phyloP scores from a whole-genome alignment of 2,329 filamentous ascomycete genomes.

The Alternaria hordeiaustralica region DNA sequence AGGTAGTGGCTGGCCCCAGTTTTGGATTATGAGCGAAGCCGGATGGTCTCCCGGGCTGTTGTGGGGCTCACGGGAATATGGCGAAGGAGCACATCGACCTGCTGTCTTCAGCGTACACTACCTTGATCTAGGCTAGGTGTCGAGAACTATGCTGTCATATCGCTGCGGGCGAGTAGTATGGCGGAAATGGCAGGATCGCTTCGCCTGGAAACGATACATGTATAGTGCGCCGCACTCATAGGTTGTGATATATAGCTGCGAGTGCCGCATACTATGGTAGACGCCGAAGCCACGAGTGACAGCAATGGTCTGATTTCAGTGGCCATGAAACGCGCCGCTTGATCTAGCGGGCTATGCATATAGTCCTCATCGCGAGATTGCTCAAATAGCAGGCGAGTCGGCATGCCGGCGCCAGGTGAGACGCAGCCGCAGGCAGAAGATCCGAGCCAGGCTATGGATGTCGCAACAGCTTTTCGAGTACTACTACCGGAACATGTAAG shows the following conservation, averaged over 20 bases:
- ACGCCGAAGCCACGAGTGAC: neutral
- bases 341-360: neutral
- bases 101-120: conserved; percentile 6
- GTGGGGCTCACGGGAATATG: conserved; percentile 18
- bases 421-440: neutral
- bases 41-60: conserved; percentile 15
- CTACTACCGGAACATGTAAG: neutral
- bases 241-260: conserved; percentile 1
- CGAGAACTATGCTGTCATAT: neutral
- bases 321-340: conserved; percentile 3
- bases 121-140: neutral
- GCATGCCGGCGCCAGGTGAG: neutral
- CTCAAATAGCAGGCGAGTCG: neutral
- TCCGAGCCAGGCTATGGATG: neutral
- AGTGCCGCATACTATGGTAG: neutral
- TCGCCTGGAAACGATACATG: neutral
- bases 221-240: neutral
- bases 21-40: conserved; percentile 9
- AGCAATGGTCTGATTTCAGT: neutral
- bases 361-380: neutral
- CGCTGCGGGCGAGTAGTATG: conserved; percentile 4
- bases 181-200: conserved; percentile 9
- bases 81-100: conserved; percentile 7
- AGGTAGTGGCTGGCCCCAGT: conserved; percentile 13
- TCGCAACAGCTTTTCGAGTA: neutral